Percentiles rank a stretch among this genome's conserved stretches.
phyloP scores from a whole-genome alignment of 148 eudicot species.

The Suaeda aralocaspica region DNA sequence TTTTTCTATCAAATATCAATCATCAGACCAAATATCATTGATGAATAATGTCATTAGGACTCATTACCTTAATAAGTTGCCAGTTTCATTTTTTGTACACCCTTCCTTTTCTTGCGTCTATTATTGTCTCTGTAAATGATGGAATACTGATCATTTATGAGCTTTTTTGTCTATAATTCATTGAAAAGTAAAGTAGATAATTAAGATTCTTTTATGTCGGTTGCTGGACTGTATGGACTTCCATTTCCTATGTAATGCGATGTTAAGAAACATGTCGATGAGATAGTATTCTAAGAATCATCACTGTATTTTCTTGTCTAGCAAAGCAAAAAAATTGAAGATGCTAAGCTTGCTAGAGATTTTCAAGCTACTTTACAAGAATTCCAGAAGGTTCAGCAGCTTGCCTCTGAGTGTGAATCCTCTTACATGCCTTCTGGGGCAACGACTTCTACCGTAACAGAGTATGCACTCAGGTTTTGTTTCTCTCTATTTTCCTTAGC shows the following conservation, averaged over 20 bases:
- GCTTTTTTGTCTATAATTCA: neutral
- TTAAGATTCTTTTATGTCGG: neutral
- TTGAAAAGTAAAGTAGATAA: neutral
- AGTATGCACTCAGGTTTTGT: constrained; percentile 27
- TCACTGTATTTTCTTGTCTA: constrained; percentile 19
- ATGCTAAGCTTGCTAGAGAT: constrained; percentile 82
- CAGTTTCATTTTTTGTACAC: no score
- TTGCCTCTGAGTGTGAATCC: constrained; percentile 74
- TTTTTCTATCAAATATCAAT: no score
- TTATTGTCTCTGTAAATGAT: no score
- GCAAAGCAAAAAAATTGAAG: constrained; percentile 65
- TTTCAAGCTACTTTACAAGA: constrained; percentile 62
- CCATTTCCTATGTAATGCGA: neutral
- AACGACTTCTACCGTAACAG: constrained; percentile 31
- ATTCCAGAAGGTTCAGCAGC: constrained; percentile 78
- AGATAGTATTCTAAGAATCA: neutral
- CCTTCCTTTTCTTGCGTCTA: no score
- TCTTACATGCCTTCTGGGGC: constrained; percentile 55
- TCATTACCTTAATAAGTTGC: no score
- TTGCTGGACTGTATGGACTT: neutral
- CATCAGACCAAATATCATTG: neutral
- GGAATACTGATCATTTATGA: no score
- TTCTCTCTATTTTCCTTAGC: neutral
- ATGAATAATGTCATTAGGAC: no score
- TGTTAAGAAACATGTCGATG: neutral